Evolutionary conservation across 768 basidiomycete genomes (phyloP).

Genomic region (Gloeostereum incarnatum): DNA sequence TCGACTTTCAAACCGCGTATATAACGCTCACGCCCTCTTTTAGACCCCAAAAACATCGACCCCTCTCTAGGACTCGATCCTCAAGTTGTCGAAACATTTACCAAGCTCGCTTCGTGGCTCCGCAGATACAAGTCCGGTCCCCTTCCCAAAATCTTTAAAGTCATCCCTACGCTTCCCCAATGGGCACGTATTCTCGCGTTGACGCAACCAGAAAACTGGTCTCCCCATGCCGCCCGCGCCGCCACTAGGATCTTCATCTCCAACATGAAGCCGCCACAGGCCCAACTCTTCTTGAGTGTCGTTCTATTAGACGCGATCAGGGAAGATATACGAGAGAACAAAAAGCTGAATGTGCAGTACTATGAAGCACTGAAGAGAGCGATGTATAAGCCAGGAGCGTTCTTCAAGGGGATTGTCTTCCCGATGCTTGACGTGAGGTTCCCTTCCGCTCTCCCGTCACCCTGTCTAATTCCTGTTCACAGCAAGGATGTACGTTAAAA

Average conservation of each 20-base stretch:
- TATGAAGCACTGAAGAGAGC: slow-evolving; percentile 90
- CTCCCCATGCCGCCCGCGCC: slow-evolving; percentile 88
- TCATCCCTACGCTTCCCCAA: slow-evolving; percentile 88
- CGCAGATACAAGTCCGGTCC: slow-evolving; percentile 89
- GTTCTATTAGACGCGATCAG: slow-evolving; percentile 86
- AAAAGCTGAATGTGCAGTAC: slow-evolving; percentile 88
- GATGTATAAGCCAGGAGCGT: slow-evolving; percentile 93
- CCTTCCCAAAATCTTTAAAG: slow-evolving; percentile 95
- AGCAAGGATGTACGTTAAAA: slow-evolving; percentile 78
- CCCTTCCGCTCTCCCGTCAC: not conserved
- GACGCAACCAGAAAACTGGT: slow-evolving; percentile 90
- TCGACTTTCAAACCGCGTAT: not conserved
- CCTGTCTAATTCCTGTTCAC: not conserved
- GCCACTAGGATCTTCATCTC: slow-evolving; percentile 95
- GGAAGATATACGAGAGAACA: slow-evolving; percentile 79
- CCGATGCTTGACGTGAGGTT: slow-evolving; percentile 79
- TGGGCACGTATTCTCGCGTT: slow-evolving; percentile 96
- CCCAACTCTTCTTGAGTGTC: slow-evolving; percentile 85
- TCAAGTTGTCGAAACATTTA: slow-evolving; percentile 86
- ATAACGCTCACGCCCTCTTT: not conserved
- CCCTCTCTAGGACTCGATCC: slow-evolving; percentile 87
- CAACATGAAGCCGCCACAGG: slow-evolving; percentile 92
- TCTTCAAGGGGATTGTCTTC: slow-evolving; percentile 97
- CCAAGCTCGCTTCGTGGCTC: slow-evolving; percentile 85
- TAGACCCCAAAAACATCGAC: slow-evolving; percentile 53